Evolutionary conservation across 306 rosid genomes (phyloP).

Genomic region (Fagus crenata): DNA sequence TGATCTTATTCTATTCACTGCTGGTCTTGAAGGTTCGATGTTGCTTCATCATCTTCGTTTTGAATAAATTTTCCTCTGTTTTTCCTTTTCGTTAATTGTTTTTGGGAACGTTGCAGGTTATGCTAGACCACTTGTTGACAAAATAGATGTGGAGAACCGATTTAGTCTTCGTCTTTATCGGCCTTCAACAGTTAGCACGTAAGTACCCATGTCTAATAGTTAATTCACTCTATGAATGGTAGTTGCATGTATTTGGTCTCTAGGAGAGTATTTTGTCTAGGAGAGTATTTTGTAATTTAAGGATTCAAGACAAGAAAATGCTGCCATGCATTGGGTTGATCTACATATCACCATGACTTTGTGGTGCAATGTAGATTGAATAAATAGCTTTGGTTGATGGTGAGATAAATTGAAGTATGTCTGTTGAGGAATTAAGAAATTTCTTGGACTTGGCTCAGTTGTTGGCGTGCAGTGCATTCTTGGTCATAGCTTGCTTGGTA

Average conservation of each 20-base stretch:
- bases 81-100: background rate
- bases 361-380: too few species aligned
- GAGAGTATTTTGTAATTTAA: background rate
- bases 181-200: conserved; percentile 87
- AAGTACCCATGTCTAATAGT: conserved; percentile 26
- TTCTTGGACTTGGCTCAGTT: background rate
- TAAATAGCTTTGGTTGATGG: background rate
- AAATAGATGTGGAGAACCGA: conserved; percentile 63
- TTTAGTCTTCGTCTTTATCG: conserved; percentile 77
- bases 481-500: background rate
- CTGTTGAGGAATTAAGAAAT: background rate
- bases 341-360: background rate
- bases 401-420: background rate
- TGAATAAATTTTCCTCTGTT: background rate
- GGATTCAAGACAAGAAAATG: background rate
- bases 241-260: background rate
- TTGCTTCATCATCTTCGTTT: conserved; percentile 22
- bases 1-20: conserved; percentile 80
- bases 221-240: background rate
- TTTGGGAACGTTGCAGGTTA: conserved; percentile 49
- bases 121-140: conserved; percentile 94
- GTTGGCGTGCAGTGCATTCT: background rate
- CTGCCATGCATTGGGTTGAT: background rate
- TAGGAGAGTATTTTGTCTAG: background rate
- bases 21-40: conserved; percentile 87